phyloP scores from a whole-genome alignment of 768 basidiomycete species.

The Pleurotus sapidus region DNA sequence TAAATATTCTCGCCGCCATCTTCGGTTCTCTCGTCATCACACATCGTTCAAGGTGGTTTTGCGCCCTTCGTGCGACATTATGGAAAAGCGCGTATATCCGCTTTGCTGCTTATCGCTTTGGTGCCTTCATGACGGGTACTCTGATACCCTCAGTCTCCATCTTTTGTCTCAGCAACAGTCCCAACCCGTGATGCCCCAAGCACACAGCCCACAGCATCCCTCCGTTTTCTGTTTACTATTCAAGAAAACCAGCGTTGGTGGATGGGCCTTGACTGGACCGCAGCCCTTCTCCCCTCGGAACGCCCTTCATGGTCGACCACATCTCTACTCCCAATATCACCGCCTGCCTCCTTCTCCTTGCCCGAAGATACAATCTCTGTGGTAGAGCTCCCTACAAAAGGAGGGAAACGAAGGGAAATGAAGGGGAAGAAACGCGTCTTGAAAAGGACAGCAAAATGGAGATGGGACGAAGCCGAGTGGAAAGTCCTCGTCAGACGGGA shows the following conservation, averaged over 20 bases:
- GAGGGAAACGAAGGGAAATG: slow-evolving; percentile 15
- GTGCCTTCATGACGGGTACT: slow-evolving; percentile 50
- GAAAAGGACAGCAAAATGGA: slow-evolving; percentile 79
- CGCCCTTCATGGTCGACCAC: slow-evolving; percentile 83
- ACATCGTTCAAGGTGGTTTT: slow-evolving; percentile 68
- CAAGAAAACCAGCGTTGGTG: slow-evolving; percentile 98
- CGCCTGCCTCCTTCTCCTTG: slow-evolving; percentile 67
- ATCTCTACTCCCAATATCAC: slow-evolving; percentile 57
- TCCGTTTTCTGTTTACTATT: slow-evolving; percentile 85
- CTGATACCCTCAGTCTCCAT: slow-evolving; percentile 33
- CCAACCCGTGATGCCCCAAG: slow-evolving; percentile 13
- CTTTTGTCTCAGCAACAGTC: slow-evolving; percentile 28
- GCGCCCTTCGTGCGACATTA: slow-evolving; percentile 50
- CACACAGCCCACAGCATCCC: slow-evolving; percentile 34
- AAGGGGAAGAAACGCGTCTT: slow-evolving; percentile 45
- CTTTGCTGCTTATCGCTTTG: slow-evolving; percentile 52
- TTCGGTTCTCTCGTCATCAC: slow-evolving; percentile 56
- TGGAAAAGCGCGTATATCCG: slow-evolving; percentile 68
- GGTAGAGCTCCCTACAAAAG: slow-evolving; percentile 36
- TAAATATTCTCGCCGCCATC: slow-evolving; percentile 59
- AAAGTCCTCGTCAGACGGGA: slow-evolving; percentile 66
- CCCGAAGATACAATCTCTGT: slow-evolving; percentile 51
- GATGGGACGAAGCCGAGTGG: slow-evolving; percentile 94
- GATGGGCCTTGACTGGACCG: slow-evolving; percentile 97
- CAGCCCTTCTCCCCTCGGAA: slow-evolving; percentile 85